Evolutionary conservation across 345 rosid genomes (phyloP), one percentile per base, ranked within the genome.

Genomic region (Eucalyptus polybractea): DNA sequence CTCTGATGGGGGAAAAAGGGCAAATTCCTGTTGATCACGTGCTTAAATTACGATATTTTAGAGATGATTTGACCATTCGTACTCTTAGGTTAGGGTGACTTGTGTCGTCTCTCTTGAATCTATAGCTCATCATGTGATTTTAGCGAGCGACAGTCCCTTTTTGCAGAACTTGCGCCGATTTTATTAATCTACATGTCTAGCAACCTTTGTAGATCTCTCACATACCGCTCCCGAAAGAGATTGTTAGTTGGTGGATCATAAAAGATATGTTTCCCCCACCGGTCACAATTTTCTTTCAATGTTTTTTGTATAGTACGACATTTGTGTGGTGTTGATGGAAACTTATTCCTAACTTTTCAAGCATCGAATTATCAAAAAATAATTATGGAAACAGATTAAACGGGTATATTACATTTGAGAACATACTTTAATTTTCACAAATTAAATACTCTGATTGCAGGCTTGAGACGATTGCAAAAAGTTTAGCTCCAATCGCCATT

Each of bases 101-200:
- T 19, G 24, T 17, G 80, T 14, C 8, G 0, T n/a, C 72, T 7
- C 19, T n/a, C 37, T 29, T 14, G 72, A n/a, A n/a, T 65, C 37
- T 65, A 7, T 62, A 29, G 17, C 19, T 5, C 10, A 9, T 17
- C 25, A 9, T 11, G 45, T 2, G 21, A 19, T 33, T 33, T 33
- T 10, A 37, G 25, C 1, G 1, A 37, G 81, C 7, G 10, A 72
- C 1, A 0, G 4, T 6, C 25, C 25, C 4, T 6, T 33, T 37
- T 33, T 9, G 81, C 8, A 0, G 6, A 17, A 17, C 81, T 10
- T 9, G 44, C 44, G 9, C 45, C 7, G 24, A 16, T 37, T 72
- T 37, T 17, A 24, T 24, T 72, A 37, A 37, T 10, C 45, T 72
- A 72, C 27, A 10, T 11, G 27, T 19, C 3, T 6, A 37, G 83